Evolutionary conservation across 106 monocot genomes (phyloP), one percentile per base, ranked within the genome.

Genomic region (Apostasia ramifera): DNA sequence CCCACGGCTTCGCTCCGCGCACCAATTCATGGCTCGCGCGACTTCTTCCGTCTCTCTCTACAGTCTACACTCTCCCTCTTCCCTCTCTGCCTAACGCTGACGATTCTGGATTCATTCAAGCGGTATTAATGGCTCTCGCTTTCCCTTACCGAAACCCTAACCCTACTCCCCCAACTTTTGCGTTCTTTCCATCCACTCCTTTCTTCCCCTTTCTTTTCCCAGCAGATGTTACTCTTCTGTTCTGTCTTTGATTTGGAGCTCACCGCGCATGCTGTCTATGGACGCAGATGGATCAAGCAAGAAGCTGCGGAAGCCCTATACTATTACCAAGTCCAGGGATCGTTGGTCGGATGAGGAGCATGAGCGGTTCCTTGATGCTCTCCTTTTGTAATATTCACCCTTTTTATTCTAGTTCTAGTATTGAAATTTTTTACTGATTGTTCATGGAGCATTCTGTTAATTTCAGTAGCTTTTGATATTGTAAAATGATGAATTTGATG

Each of bases 281-380:
- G 68, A 75, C 26, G 68, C 43, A 48, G 68, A 75, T 52, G 68
- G 61, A 53, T 26, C 64, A 3, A 75, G 37, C 68, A 75, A 75
- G 75, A 75, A 75, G 45, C 68, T 75, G 52, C 39, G 75, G 60
- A 75, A 75, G 68, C 75, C 75, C 37, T 75, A 75, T 40, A 75
- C 75, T 10, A 75, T 75, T 42, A 75, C 75, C 37, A 75, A 75
- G 61, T 68, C 68, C 1, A 75, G 75, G 46, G 75, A 75, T 38
- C 44, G 75, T 39, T 75, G 75, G 75, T 68, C 75, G 14, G 75
- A 75, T 50, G 75, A 75, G 75, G 75, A 75, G 75, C 75, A 75
- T 9, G 75, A 75, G 61, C 68, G 75, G 5, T 75, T 75, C 13
- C 75, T 75, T n/a, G 75, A 75, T 4, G 75, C 68, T 1, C 75